These are phyloP conservation scores for Mycena floridula DNA, from an alignment of 768 basidiomycete species.

Conservation along the genomic window DNA sequence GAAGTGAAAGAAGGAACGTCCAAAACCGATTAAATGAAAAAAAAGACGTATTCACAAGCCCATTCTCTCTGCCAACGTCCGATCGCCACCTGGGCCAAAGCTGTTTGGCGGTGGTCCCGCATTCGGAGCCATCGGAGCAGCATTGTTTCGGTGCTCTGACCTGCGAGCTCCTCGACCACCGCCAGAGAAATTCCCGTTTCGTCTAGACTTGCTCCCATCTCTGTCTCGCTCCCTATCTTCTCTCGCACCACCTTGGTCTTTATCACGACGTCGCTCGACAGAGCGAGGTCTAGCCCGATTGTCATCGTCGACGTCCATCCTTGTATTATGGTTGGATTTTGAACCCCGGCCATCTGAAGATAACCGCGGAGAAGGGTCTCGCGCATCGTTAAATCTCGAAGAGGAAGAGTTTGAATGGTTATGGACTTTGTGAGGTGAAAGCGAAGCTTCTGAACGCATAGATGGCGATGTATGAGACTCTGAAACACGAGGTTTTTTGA, in stretches of 20 bases:
- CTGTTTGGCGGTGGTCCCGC: background rate
- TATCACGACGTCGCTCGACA: conserved; percentile 13
- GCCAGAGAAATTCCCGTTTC: conserved; percentile 39
- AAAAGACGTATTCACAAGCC: conserved; percentile 45
- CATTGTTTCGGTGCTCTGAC: background rate
- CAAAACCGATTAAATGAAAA: conserved; percentile 10
- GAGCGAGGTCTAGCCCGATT: conserved; percentile 32
- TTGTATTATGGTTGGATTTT: conserved; percentile 12
- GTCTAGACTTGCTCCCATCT: conserved; percentile 26
- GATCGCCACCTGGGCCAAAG: conserved; percentile 39
- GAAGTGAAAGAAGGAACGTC: background rate
- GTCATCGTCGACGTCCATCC: conserved; percentile 39
- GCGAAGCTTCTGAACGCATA: conserved; percentile 16
- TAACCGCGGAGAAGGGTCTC: conserved; percentile 5
- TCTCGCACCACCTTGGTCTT: conserved; percentile 5
- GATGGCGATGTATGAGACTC: conserved; percentile 31
- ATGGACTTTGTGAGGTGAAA: conserved; percentile 1
- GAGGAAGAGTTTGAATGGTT: conserved; percentile 2
- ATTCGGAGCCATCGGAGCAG: background rate
- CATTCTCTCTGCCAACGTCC: conserved; percentile 84
- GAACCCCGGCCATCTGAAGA: conserved; percentile 15
- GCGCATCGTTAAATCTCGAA: background rate
- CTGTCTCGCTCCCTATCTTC: conserved; percentile 28
- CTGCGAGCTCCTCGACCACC: conserved; percentile 29
- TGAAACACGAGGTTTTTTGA: conserved; percentile 74